phyloP scores from a whole-genome alignment of 2,329 filamentous ascomycete species.

The Zymoseptoria brevis region DNA sequence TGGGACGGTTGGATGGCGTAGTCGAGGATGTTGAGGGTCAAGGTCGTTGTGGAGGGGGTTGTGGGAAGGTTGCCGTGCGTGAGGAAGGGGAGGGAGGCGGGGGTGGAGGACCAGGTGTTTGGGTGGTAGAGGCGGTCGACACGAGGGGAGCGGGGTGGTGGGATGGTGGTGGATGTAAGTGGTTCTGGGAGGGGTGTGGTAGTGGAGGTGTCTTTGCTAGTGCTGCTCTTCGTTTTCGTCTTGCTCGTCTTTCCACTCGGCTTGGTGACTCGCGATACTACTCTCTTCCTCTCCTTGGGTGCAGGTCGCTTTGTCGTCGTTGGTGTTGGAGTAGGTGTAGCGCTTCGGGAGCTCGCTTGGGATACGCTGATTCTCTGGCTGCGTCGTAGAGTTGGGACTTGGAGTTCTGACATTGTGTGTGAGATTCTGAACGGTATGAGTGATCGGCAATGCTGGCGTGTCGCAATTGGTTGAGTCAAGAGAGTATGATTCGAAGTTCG shows the following conservation, averaged over 20 bases:
- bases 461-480: no score
- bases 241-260: not conserved
- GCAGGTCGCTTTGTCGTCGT: not conserved
- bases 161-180: no score
- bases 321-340: not conserved
- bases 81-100: constrained; percentile 10
- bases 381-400: not conserved
- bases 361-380: not conserved
- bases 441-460: no score
- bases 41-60: constrained; percentile 7
- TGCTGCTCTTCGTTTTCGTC: not conserved
- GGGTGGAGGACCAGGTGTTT: constrained; percentile 2
- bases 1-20: constrained; percentile 12
- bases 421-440: not conserved
- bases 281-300: not conserved
- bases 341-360: not conserved
- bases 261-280: not conserved
- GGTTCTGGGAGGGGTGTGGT: no score
- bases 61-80: constrained; percentile 6
- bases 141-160: not conserved
- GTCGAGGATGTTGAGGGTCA: constrained; percentile 15
- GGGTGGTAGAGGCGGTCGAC: not conserved
- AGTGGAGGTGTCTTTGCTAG: not conserved
- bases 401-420: not conserved
- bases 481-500: not conserved